Percentiles rank a stretch among this genome's conserved stretches.
These are phyloP conservation scores for Verticillium nubilum DNA, from an alignment of 2,329 filamentous ascomycete genomes.

Conservation along the genomic window DNA sequence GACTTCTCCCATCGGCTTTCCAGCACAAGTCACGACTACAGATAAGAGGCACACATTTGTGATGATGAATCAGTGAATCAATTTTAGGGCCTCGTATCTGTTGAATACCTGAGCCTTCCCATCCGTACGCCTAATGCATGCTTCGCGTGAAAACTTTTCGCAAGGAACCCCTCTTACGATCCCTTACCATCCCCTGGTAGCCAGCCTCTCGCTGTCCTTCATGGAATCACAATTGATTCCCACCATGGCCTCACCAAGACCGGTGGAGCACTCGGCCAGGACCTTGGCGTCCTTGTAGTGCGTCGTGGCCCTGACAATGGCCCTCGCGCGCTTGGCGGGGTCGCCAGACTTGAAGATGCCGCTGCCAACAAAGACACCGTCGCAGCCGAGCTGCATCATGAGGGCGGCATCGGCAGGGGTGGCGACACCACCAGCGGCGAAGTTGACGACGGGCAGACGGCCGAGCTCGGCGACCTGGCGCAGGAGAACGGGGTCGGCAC, in stretches of 20 bases:
- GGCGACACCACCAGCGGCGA: constrained; percentile 98
- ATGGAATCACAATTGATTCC: constrained; percentile 83
- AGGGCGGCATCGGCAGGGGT: constrained; percentile 94
- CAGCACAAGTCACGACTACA: too few relatives aligned
- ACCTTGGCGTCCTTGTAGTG: constrained; percentile 84
- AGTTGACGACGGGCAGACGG: constrained; percentile 91
- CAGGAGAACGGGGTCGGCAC: constrained; percentile 71
- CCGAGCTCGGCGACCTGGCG: constrained; percentile 83
- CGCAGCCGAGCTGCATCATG: constrained; percentile 98
- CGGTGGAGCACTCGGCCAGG: constrained; percentile 79
- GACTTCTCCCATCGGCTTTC: too few relatives aligned
- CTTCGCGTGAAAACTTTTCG: not conserved
- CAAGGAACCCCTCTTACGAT: too few relatives aligned
- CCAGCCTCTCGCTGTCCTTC: constrained; percentile 74
- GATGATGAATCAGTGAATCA: not conserved
- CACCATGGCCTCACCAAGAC: constrained; percentile 96
- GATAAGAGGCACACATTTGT: not conserved
- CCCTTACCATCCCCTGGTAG: constrained; percentile 74
- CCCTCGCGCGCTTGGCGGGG: constrained; percentile 81
- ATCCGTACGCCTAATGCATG: not conserved
- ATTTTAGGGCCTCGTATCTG: not conserved
- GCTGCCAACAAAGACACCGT: constrained; percentile 94
- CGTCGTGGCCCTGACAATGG: constrained; percentile 90
- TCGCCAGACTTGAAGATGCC: constrained; percentile 98
- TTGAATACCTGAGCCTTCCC: not conserved